A percentile compares a stretch with the other conserved stretches of the same genome.
Conservation (phyloP, 306 rosid species). For the Boehmeria nivea region DNA sequence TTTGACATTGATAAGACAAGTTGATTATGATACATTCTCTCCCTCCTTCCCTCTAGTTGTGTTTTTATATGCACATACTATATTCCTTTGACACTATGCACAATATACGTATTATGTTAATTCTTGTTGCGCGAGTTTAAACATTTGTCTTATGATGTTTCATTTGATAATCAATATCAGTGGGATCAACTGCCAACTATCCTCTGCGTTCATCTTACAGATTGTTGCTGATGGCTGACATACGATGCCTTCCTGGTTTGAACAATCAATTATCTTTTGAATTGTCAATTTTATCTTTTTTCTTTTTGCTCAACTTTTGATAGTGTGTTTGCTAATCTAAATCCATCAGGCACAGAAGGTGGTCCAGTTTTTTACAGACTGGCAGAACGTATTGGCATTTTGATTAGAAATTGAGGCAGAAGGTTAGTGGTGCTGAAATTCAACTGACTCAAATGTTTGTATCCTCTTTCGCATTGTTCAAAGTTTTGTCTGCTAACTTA, state of each 20-base stretch:
- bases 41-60: no score
- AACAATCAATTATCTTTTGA: constrained; percentile 32
- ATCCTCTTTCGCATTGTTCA: constrained; percentile 20
- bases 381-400: constrained; percentile 60
- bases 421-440: constrained; percentile 70
- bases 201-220: constrained; percentile 57
- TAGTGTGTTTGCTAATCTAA: constrained; percentile 30
- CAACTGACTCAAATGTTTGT: constrained; percentile 55
- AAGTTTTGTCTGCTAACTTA: constrained; percentile 43
- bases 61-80: no score
- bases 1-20: no score
- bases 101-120: no score
- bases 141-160: constrained; percentile 9
- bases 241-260: constrained; percentile 91
- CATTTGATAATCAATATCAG: constrained; percentile 47
- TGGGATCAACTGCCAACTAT: constrained; percentile 80
- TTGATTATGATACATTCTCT: no score
- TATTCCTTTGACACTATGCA: no score
- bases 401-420: constrained; percentile 78
- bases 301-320: constrained; percentile 32
- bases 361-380: constrained; percentile 71
- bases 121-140: no score
- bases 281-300: no score
- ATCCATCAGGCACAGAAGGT: constrained; percentile 84
- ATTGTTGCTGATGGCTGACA: constrained; percentile 90